A percentile compares a stretch with the other conserved stretches of the same genome.
Evolutionary conservation across 805 yeast genomes (phyloP).

Genomic region (Zygoascus bituminiphila): DNA sequence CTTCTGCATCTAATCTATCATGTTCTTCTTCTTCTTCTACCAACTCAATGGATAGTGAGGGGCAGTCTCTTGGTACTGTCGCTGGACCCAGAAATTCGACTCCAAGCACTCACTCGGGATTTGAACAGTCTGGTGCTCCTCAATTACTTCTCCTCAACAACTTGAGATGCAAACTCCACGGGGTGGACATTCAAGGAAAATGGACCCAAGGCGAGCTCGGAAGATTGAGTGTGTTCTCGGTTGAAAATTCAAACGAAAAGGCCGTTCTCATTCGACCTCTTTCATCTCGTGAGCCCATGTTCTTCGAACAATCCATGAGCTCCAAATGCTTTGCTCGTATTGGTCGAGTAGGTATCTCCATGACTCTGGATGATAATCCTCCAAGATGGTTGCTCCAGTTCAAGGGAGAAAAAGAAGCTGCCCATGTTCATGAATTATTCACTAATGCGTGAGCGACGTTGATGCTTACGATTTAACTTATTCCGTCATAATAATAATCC

Average conservation of each 20-base stretch:
- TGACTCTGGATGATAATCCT: conserved; percentile 7
- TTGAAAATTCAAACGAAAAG: conserved; percentile 9
- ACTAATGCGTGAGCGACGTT: not conserved
- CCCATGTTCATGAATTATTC: conserved; percentile 17
- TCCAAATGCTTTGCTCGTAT: conserved; percentile 9
- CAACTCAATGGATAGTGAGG: not conserved
- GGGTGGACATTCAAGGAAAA: conserved; percentile 9
- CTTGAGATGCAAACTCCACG: conserved; percentile 16
- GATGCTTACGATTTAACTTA: not conserved
- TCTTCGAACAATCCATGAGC: conserved; percentile 8
- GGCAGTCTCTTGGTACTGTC: not conserved
- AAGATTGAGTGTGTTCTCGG: conserved; percentile 15
- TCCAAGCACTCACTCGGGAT: not conserved
- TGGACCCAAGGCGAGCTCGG: conserved; percentile 16
- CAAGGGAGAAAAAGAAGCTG: conserved; percentile 23
- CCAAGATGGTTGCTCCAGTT: conserved; percentile 23
- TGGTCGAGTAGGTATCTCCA: conserved; percentile 16
- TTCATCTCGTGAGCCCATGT: conserved; percentile 4
- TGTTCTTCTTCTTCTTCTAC: not conserved
- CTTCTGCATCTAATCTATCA: not conserved
- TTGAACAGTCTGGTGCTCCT: conserved; percentile 3
- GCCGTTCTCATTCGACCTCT: conserved; percentile 9
- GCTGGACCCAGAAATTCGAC: not conserved
- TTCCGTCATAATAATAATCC: conserved; percentile 1
- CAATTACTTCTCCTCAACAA: conserved; percentile 18